A percentile compares a stretch with the other conserved stretches of the same genome.
Conservation (phyloP, 495 filamentous ascomycete species). For the Trypethelium eluteriae region DNA sequence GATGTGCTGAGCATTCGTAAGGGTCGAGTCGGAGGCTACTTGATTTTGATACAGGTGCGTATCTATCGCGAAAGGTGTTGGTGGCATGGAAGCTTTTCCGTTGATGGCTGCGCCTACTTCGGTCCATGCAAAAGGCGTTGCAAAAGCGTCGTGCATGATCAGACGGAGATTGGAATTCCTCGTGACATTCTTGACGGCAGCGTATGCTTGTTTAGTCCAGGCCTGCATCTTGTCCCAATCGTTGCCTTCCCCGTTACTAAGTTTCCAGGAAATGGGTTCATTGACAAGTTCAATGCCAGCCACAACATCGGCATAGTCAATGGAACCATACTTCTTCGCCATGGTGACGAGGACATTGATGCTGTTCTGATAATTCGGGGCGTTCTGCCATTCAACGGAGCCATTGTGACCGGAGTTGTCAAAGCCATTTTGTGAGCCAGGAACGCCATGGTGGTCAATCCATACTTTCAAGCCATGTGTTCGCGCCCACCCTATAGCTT, state of each 20-base stretch:
- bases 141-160: slow-evolving; percentile 37
- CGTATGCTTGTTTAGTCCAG: slow-evolving; percentile 35
- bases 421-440: slow-evolving; percentile 41
- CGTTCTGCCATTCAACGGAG: slow-evolving; percentile 35
- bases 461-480: slow-evolving; percentile 35
- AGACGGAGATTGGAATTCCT: slow-evolving; percentile 34
- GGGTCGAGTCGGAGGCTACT: slow-evolving; percentile 26
- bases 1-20: slow-evolving; percentile 36
- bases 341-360: slow-evolving; percentile 36
- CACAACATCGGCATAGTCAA: slow-evolving; percentile 39
- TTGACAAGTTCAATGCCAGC: slow-evolving; percentile 39
- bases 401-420: slow-evolving; percentile 38
- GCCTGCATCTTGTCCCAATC: slow-evolving; percentile 29
- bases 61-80: slow-evolving; percentile 33
- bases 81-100: slow-evolving; percentile 6
- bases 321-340: slow-evolving; percentile 37
- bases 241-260: slow-evolving; percentile 23
- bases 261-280: slow-evolving; percentile 33
- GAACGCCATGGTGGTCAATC: slow-evolving; percentile 37
- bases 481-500: slow-evolving; percentile 39
- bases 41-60: slow-evolving; percentile 38
- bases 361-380: slow-evolving; percentile 32
- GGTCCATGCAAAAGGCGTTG: slow-evolving; percentile 28
- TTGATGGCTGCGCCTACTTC: slow-evolving; percentile 20
- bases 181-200: slow-evolving; percentile 29